Conservation (phyloP, 441 rosid species). For the Viola pubescens region DNA sequence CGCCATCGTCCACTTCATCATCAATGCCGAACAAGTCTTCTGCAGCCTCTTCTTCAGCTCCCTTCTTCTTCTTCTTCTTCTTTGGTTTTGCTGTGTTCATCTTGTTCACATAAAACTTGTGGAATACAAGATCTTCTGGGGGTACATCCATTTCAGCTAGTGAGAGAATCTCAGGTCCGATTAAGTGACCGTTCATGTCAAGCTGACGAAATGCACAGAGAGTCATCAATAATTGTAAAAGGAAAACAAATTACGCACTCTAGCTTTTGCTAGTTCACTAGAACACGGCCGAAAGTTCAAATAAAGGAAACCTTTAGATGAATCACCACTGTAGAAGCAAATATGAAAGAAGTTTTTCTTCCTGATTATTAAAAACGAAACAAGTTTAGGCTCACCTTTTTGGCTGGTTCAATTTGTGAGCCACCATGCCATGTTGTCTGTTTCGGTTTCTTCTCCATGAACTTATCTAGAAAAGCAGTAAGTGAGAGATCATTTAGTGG, state of each 20-base stretch:
- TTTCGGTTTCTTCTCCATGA: conserved; percentile 97
- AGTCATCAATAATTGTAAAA: conserved; percentile 12
- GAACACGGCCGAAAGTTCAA: neutral
- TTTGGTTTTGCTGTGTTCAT: conserved; percentile 58
- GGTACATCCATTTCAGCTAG: conserved; percentile 79
- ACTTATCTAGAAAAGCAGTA: conserved; percentile 83
- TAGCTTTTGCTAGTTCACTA: neutral
- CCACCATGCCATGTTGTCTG: conserved; percentile 88
- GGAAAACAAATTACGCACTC: neutral
- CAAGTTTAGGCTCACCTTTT: no score
- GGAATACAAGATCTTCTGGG: conserved; percentile 88
- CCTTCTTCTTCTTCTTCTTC: conserved; percentile 78
- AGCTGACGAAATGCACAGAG: conserved; percentile 38
- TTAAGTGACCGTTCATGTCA: conserved; percentile 67
- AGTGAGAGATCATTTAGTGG: conserved; percentile 74
- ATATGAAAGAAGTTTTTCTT: no score
- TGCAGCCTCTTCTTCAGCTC: conserved; percentile 59
- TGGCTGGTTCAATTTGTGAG: conserved; percentile 92
- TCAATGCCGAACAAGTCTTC: conserved; percentile 63
- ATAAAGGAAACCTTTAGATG: neutral
- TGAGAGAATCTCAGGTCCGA: conserved; percentile 72
- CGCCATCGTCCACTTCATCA: conserved; percentile 53
- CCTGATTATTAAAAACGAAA: no score
- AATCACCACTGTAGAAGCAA: no score
- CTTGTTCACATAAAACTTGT: conserved; percentile 78